A percentile compares a stretch with the other conserved stretches of the same genome.
Conservation (phyloP, 306 rosid genomes). For the Astragalus glycyphyllos region DNA sequence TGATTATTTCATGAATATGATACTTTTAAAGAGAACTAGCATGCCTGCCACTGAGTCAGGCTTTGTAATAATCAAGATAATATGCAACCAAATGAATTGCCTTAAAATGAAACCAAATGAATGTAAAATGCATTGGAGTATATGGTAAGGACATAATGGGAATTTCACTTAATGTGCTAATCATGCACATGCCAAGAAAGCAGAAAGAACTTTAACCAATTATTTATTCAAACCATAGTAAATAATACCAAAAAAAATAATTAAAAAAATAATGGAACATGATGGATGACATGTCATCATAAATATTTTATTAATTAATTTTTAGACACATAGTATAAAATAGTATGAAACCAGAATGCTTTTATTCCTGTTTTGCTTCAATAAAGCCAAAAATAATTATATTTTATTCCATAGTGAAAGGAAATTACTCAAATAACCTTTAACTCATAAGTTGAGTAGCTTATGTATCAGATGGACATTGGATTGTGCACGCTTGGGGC, state of each 20-base stretch:
- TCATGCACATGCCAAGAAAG: constrained; percentile 62
- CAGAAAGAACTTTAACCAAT: constrained; percentile 38
- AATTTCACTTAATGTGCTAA: constrained; percentile 49
- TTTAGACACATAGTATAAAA: constrained; percentile 21
- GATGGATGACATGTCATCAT: constrained; percentile 42
- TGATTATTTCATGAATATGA: too few relatives aligned
- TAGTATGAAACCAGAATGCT: constrained; percentile 20
- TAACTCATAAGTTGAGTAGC: constrained; percentile 38
- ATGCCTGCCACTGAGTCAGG: constrained; percentile 73
- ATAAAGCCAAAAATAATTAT: constrained; percentile 26
- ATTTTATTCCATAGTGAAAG: constrained; percentile 25
- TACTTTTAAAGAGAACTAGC: constrained; percentile 67
- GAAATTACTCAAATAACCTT: constrained; percentile 36
- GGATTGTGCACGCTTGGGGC: constrained; percentile 49
- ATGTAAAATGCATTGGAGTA: constrained; percentile 30
- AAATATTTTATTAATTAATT: background rate
- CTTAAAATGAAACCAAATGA: constrained; percentile 45
- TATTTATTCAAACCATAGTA: constrained; percentile 46
- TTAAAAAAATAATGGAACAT: constrained; percentile 5
- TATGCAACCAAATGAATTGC: constrained; percentile 37
- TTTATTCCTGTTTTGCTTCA: background rate
- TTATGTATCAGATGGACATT: constrained; percentile 28
- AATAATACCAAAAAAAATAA: constrained; percentile 30
- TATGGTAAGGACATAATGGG: constrained; percentile 50
- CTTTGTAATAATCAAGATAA: constrained; percentile 50